Conservation (phyloP, 2,329 filamentous ascomycete genomes). For the Xylaria sp. region DNA sequence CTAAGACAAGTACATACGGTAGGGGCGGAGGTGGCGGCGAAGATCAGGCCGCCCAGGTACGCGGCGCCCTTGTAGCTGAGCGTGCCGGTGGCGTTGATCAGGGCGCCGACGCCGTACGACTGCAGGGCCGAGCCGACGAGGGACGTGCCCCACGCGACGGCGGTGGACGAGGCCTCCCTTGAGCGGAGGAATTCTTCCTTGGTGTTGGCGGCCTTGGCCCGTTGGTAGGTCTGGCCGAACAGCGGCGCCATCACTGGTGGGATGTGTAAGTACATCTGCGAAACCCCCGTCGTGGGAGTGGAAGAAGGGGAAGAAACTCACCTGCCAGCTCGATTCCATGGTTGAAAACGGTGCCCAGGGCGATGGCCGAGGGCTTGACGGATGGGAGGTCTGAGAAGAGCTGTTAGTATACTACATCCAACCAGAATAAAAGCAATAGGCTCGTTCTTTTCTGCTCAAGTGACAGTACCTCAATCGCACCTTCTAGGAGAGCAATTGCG, state of each 20-base stretch:
- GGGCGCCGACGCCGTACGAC: slow-evolving; percentile 84
- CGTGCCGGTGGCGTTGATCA: slow-evolving; percentile 94
- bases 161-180: slow-evolving; percentile 87
- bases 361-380: slow-evolving; percentile 98
- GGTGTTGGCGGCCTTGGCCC: slow-evolving; percentile 86
- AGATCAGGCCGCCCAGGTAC: slow-evolving; percentile 89
- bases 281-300: neutral
- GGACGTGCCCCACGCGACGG: slow-evolving; percentile 86
- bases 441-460: no score
- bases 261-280: slow-evolving; percentile 3
- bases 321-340: slow-evolving; percentile 82
- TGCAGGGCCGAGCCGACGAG: slow-evolving; percentile 87
- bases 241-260: slow-evolving; percentile 73
- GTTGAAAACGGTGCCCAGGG: slow-evolving; percentile 94
- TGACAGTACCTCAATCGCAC: neutral
- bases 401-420: slow-evolving; percentile 4
- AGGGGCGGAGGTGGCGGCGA: slow-evolving; percentile 86
- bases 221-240: slow-evolving; percentile 93
- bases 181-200: slow-evolving; percentile 96
- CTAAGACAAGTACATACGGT: slow-evolving; percentile 61
- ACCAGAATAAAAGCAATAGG: no score
- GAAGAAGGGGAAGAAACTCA: slow-evolving; percentile 31
- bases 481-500: neutral
- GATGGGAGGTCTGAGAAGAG: slow-evolving; percentile 58
- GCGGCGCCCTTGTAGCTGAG: slow-evolving; percentile 96